Conservation (phyloP, 139 green algal genomes). For the Chlamydomonas urium region DNA sequence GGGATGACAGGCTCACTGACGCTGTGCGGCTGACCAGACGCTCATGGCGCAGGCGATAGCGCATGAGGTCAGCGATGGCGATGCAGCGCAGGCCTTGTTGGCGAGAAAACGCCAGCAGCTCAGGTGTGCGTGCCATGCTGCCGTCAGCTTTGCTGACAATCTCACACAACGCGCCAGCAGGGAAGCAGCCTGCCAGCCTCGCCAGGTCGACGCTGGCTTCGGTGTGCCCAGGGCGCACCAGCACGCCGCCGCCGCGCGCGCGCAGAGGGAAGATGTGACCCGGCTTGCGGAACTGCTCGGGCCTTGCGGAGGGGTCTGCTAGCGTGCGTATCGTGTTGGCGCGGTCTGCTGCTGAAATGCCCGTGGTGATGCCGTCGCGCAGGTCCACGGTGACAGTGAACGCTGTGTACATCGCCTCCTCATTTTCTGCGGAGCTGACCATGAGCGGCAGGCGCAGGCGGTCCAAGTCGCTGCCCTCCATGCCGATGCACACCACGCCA, state of each 20-base stretch:
- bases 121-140: constrained; percentile 78
- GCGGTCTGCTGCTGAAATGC: constrained; percentile 92
- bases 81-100: constrained; percentile 79
- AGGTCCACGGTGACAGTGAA: constrained; percentile 94
- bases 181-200: constrained; percentile 74
- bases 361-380: constrained; percentile 74
- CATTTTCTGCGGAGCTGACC: constrained; percentile 52
- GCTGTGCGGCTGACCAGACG: not conserved
- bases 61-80: constrained; percentile 87
- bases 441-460: constrained; percentile 93
- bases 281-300: constrained; percentile 79
- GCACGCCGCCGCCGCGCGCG: constrained; percentile 67
- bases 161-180: constrained; percentile 94
- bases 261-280: constrained; percentile 97
- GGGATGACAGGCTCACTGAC: not conserved
- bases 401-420: constrained; percentile 89
- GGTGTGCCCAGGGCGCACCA: constrained; percentile 84
- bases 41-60: constrained; percentile 59
- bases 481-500: constrained; percentile 76
- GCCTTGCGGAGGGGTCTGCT: constrained; percentile 45
- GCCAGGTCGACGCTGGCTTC: constrained; percentile 93
- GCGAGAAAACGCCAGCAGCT: constrained; percentile 79
- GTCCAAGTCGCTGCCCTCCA: constrained; percentile 71
- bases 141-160: constrained; percentile 83
- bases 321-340: constrained; percentile 78